A percentile compares a stretch with the other conserved stretches of the same genome.
Conservation (phyloP, 495 filamentous ascomycete species). For the Podospora appendiculata region DNA sequence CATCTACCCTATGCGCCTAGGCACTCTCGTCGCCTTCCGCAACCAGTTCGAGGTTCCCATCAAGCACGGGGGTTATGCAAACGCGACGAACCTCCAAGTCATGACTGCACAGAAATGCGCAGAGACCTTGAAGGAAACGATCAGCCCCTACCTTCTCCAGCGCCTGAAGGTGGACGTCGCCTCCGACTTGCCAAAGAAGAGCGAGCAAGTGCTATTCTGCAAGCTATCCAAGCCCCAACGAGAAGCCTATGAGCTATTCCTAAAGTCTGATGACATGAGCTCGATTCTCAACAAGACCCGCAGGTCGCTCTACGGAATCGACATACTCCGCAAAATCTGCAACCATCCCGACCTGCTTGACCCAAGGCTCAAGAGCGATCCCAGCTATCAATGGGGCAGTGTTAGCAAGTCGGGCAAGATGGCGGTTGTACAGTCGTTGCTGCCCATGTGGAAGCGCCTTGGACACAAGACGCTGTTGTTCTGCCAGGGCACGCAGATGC, state of each 20-base stretch:
- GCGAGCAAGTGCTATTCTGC: constrained; percentile 90
- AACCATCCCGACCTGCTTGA: constrained; percentile 89
- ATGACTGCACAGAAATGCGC: constrained; percentile 88
- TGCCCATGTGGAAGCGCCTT: constrained; percentile 76
- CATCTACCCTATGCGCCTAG: constrained; percentile 89
- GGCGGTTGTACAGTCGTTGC: constrained; percentile 77
- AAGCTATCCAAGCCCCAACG: constrained; percentile 73
- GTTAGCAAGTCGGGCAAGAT: constrained; percentile 81
- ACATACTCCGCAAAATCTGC: constrained; percentile 90
- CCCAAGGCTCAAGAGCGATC: constrained; percentile 48
- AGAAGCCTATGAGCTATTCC: constrained; percentile 67
- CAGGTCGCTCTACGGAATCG: constrained; percentile 82
- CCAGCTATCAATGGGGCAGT: constrained; percentile 64
- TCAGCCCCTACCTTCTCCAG: constrained; percentile 88
- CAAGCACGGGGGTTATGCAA: constrained; percentile 83
- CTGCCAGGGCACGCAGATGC: constrained; percentile 83
- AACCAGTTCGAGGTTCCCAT: constrained; percentile 90
- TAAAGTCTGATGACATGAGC: constrained; percentile 75
- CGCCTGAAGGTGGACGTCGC: constrained; percentile 91
- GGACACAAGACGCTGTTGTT: constrained; percentile 92
- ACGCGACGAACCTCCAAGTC: constrained; percentile 84
- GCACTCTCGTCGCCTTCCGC: constrained; percentile 82
- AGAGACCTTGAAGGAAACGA: constrained; percentile 81
- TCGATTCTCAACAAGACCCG: constrained; percentile 63
- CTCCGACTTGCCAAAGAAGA: constrained; percentile 87